Percentiles rank a stretch among this genome's conserved stretches.
phyloP scores from a whole-genome alignment of 352 stramenopile genomes.

The Pythium biforme region DNA sequence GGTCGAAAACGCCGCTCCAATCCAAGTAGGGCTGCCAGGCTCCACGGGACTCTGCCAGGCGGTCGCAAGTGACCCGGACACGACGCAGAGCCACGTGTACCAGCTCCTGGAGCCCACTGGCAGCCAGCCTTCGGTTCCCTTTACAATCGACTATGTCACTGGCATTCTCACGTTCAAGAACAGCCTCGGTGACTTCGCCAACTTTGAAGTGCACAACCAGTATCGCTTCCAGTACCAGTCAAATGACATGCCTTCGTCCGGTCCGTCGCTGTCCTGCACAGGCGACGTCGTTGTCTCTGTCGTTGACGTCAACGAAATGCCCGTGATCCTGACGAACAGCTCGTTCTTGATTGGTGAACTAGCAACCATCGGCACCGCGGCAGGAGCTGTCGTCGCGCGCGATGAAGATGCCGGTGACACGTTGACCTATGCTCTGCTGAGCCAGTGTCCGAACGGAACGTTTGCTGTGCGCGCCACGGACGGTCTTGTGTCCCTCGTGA shows the following conservation, averaged over 20 bases:
- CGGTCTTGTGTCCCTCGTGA: constrained; percentile 16
- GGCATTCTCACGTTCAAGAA: constrained; percentile 34
- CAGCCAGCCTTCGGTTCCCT: constrained; percentile 2
- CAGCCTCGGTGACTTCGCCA: constrained; percentile 20
- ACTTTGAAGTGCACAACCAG: constrained; percentile 44
- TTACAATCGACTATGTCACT: constrained; percentile 31
- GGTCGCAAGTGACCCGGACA: constrained; percentile 38
- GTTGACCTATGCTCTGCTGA: constrained; percentile 25
- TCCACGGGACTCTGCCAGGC: constrained; percentile 38
- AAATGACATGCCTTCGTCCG: constrained; percentile 40
- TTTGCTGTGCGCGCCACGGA: constrained; percentile 15
- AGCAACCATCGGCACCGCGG: neutral
- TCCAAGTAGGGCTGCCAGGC: constrained; percentile 36
- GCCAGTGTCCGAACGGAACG: constrained; percentile 13
- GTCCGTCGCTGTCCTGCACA: constrained; percentile 39
- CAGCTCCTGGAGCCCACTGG: constrained; percentile 30
- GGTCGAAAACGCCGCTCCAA: constrained; percentile 40
- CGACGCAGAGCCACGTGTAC: constrained; percentile 45
- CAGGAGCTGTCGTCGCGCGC: constrained; percentile 20
- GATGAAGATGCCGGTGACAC: constrained; percentile 31
- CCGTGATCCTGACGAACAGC: constrained; percentile 25
- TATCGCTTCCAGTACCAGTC: constrained; percentile 50
- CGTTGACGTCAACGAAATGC: constrained; percentile 52
- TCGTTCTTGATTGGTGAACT: constrained; percentile 33
- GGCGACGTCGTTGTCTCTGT: constrained; percentile 44